These are phyloP conservation scores for Taxillus chinensis DNA, from an alignment of 164 flowering plant species.

Conservation along the genomic window DNA sequence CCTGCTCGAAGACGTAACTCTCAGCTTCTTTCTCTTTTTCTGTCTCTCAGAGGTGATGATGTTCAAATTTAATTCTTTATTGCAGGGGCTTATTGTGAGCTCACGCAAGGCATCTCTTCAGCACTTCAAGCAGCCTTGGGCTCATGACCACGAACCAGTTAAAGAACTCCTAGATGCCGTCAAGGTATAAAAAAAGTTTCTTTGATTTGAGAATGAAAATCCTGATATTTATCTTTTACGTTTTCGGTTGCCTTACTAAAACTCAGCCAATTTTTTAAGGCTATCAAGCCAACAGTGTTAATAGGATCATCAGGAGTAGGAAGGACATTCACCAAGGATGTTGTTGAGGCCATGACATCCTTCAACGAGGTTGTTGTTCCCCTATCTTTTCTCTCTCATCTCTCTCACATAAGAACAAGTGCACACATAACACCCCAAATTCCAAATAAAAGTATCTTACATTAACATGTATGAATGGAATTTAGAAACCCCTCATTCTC, in stretches of 20 bases:
- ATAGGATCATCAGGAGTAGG: constrained; percentile 72
- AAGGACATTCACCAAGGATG: constrained; percentile 32
- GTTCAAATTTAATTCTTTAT: neutral
- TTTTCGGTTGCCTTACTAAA: neutral
- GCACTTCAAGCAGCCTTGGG: constrained; percentile 63
- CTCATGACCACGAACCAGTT: constrained; percentile 58
- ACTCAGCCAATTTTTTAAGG: constrained; percentile 20
- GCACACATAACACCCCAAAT: neutral
- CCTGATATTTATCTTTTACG: neutral
- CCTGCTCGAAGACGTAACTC: neutral
- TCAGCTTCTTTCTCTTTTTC: neutral
- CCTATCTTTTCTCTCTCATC: constrained; percentile 5
- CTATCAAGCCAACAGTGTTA: constrained; percentile 56
- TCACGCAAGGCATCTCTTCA: constrained; percentile 54
- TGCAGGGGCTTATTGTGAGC: constrained; percentile 51
- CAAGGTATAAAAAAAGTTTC: constrained; percentile 23
- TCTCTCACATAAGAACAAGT: neutral
- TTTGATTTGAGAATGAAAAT: neutral
- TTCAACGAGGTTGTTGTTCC: constrained; percentile 33
- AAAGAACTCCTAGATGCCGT: constrained; percentile 44
- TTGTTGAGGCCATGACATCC: constrained; percentile 48
- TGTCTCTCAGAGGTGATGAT: neutral
- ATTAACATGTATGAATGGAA: constrained; percentile 2
- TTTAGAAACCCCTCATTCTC: constrained; percentile 63
- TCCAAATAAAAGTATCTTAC: neutral